Evolutionary conservation across 305 asterid species (phyloP), one percentile per base, ranked within the genome.

Genomic region (Nicotiana rustica): DNA sequence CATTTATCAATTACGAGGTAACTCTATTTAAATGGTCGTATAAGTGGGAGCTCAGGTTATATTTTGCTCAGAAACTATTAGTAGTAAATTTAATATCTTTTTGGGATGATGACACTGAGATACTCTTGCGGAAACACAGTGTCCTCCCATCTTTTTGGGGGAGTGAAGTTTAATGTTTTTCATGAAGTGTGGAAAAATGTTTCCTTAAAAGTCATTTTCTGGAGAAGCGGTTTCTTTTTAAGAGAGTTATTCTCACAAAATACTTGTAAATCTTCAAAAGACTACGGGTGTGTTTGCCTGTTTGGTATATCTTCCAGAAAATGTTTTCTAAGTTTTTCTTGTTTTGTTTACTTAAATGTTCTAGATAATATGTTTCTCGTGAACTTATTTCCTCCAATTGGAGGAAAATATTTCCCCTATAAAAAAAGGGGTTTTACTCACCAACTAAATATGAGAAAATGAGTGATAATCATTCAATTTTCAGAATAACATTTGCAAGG

Each of bases 51-150:
- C 61, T 71, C 61, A 19, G 78, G 36, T 21, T 71, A 35, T 71
- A 19, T 71, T 71, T 47, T 47, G 61, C 38, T 44, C 38, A 19
- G 60, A 71, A 71, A 44, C 38, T 71, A 71, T 71, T 69, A 18
- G 60, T 69, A 18, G 60, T 71, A 29, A 71, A 44, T 19, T 71
- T 5, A 3, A 19, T 18, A 6, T 5, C 78, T 71, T 66, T 25
- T 70, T 18, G 13, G 35, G 78, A 71, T 71, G 78, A 47, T 21
- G 19, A 44, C 36, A 71, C 61, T 10, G 19, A 13, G 0, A 12
- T 10, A 25, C 35, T 9, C 36, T 25, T 64, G 67, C 10, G 10
- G 64, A 59, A 59, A 17, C 61, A 56, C 62, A 56, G 62, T 4
- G 5, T 1, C 10, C 12, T 29, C 66, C 29, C 31, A 4, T 55